Evolutionary conservation across 2,329 filamentous ascomycete genomes (phyloP), one percentile per base, ranked within the genome.

Genomic region (Stagonosporopsis chrysanthemi): DNA sequence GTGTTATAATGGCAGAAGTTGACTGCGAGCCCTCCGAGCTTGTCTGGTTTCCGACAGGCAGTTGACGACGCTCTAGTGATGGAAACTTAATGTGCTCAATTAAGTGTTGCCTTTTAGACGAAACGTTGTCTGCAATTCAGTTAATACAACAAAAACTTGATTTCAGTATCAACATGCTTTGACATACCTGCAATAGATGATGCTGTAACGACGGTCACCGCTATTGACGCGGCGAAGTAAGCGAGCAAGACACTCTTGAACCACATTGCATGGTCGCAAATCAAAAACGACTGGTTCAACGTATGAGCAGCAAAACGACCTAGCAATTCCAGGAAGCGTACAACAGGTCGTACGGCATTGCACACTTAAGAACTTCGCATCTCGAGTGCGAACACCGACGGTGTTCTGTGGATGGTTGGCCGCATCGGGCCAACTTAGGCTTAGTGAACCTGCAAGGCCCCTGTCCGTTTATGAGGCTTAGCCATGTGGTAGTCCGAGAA

Each of bases 251-350:
- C 57, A 54, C 57, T 62, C 65, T 68, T 73, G 67, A 72, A 66
- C 72, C 66, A 73, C 74, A 77, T 77, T 49, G 74, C 72, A 75
- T 74, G 62, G 52, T 71, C 66, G 67, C 64, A 64, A 45, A 29
- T 31, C 31, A 43, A 45, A 71, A 73, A 70, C 53, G 66, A 69
- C 51, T 59, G 67, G 64, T 62, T 56, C 51, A 60, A 45, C 9
- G 31, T 48, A 15, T 60, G 55, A 53, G 58, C 59, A 66, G 63
- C 55, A 64, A 58, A 59, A 63, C 56, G 51, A 66, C 59, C 54
- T 60, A 45, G 43, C 61, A 67, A 68, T 58, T 67, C 38, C 49
- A 65, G 52, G 47, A 63, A 56, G 56, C 42, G 53, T 60, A 66
- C 68, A 72, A 70, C 62, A 64, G 63, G 46, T 65, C 52, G 63